Evolutionary conservation across 1,284 basidiomycete species (phyloP).

Genomic region (Phenoliferia sp.): DNA sequence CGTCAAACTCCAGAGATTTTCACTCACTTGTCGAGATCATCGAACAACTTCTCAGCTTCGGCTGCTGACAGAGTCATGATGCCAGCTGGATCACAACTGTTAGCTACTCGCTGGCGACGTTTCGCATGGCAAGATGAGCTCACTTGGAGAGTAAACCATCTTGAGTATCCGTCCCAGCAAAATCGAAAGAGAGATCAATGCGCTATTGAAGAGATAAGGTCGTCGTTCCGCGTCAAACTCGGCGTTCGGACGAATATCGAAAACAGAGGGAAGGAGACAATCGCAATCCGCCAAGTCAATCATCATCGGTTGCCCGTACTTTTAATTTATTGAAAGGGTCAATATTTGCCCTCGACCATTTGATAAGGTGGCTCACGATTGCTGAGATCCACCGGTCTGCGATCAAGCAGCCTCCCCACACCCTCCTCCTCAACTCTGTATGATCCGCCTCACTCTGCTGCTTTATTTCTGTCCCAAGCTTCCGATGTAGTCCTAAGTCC

Average conservation of each 20-base stretch:
- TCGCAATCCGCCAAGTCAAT: constrained; percentile 92
- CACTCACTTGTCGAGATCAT: constrained; percentile 57
- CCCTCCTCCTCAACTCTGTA: constrained; percentile 72
- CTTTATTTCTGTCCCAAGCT: constrained; percentile 51
- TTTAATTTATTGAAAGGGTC: constrained; percentile 31
- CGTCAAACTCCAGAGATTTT: not conserved
- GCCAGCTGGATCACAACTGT: constrained; percentile 54
- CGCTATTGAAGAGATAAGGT: constrained; percentile 35
- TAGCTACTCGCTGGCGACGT: not conserved
- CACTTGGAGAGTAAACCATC: constrained; percentile 71
- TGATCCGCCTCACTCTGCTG: constrained; percentile 38
- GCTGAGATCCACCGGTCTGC: constrained; percentile 66
- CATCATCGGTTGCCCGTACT: constrained; percentile 81
- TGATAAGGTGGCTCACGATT: constrained; percentile 47
- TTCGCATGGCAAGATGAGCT: constrained; percentile 16
- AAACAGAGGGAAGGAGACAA: constrained; percentile 66
- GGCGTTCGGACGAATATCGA: constrained; percentile 50
- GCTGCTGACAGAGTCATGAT: constrained; percentile 74
- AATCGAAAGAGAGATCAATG: constrained; percentile 74
- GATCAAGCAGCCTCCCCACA: constrained; percentile 88
- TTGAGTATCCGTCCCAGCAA: constrained; percentile 81
- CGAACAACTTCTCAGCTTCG: constrained; percentile 61
- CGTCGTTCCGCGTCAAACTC: constrained; percentile 28
- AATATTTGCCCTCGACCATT: not conserved
- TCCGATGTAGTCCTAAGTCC: constrained; percentile 83